These are phyloP conservation scores for Zoysia matrella DNA, from an alignment of 202 grass and related monocot genomes.

Conservation along the genomic window DNA sequence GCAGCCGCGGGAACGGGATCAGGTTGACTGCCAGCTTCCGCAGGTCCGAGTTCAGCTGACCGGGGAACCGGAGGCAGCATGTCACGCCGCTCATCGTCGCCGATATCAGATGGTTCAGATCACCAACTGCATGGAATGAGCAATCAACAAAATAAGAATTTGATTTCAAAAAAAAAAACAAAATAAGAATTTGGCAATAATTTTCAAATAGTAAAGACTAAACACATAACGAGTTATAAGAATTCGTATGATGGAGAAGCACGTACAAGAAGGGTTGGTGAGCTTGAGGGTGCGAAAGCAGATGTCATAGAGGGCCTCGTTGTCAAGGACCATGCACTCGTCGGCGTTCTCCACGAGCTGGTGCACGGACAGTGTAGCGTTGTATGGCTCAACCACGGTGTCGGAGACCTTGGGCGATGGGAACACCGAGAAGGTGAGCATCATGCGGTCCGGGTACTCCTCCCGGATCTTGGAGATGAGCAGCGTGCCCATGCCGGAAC, in stretches of 20 bases:
- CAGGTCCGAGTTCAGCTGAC: constrained; percentile 84
- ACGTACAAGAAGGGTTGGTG: constrained; percentile 73
- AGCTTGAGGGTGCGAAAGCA: constrained; percentile 83
- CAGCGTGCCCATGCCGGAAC: constrained; percentile 73
- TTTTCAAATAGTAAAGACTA: too few species aligned
- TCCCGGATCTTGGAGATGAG: constrained; percentile 85
- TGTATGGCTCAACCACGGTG: constrained; percentile 77
- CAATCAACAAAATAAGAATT: too few species aligned
- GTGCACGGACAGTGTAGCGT: constrained; percentile 71
- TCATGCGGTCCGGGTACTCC: constrained; percentile 86
- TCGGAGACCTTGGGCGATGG: constrained; percentile 74
- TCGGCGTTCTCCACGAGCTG: constrained; percentile 83
- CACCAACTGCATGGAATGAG: constrained; percentile 45
- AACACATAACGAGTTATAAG: not conserved
- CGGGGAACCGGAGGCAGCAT: constrained; percentile 70
- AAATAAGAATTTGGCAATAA: too few species aligned
- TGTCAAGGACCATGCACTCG: constrained; percentile 88
- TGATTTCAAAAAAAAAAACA: too few species aligned
- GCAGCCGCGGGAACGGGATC: constrained; percentile 76
- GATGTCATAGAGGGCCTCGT: constrained; percentile 76
- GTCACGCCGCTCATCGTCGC: constrained; percentile 77
- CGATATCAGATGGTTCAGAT: constrained; percentile 77
- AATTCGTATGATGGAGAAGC: not conserved
- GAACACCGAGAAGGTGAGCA: constrained; percentile 77
- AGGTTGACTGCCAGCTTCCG: constrained; percentile 82